These are phyloP conservation scores for Diutina sp. DNA, from an alignment of 1,139 yeast species.

Conservation along the genomic window DNA sequence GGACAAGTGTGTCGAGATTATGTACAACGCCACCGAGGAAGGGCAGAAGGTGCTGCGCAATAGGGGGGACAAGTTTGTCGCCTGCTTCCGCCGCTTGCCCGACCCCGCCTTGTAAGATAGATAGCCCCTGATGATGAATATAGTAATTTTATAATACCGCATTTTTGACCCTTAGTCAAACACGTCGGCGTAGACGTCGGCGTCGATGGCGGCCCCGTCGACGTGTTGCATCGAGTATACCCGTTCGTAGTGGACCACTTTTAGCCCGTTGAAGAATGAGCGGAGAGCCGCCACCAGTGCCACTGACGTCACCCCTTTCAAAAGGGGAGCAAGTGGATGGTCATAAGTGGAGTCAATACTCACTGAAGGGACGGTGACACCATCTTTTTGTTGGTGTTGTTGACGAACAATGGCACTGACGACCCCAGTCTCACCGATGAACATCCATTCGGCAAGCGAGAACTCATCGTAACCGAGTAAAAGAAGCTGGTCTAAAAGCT, in stretches of 20 bases:
- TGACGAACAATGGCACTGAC: constrained; percentile 15
- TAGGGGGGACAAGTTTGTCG: constrained; percentile 75
- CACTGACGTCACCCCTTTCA: not conserved
- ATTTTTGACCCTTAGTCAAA: not conserved
- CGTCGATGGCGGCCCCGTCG: not conserved
- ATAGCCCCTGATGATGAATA: too few species aligned
- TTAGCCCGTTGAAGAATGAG: not conserved
- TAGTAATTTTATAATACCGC: too few species aligned
- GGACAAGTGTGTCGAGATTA: constrained; percentile 74
- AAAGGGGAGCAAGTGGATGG: not conserved
- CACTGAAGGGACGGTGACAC: not conserved
- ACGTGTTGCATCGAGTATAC: not conserved
- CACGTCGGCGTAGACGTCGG: not conserved
- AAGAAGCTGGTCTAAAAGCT: constrained; percentile 63
- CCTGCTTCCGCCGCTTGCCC: constrained; percentile 73
- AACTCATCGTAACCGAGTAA: constrained; percentile 68
- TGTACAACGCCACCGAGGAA: constrained; percentile 91
- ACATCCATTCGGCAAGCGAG: constrained; percentile 74
- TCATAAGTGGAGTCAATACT: not conserved
- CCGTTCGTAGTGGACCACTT: not conserved
- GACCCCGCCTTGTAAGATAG: constrained; percentile 27
- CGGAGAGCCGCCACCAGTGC: not conserved
- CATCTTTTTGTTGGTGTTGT: not conserved
- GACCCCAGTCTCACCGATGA: constrained; percentile 59
- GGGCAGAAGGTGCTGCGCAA: constrained; percentile 94